phyloP scores from a whole-genome alignment of 2,329 filamentous ascomycete genomes.

The Hypoxylon sp. region DNA sequence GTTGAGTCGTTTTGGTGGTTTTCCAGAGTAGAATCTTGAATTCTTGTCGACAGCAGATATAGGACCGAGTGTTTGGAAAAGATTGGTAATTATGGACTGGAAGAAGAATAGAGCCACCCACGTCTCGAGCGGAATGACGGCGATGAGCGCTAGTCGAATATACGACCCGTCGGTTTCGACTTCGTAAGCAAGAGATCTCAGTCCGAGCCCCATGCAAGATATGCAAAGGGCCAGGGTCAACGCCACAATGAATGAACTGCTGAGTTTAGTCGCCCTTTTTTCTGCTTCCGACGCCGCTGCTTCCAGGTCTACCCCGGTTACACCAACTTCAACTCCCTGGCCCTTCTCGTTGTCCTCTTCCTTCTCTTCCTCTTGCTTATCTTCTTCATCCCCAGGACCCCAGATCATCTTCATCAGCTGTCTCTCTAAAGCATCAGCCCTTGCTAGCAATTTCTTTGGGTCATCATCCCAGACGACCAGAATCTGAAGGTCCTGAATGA shows the following conservation, averaged over 20 bases:
- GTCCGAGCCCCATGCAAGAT: slow-evolving; percentile 70
- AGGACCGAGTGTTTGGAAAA: slow-evolving; percentile 67
- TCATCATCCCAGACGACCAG: slow-evolving; percentile 77
- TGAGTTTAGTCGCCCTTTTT: slow-evolving; percentile 66
- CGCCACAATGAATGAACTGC: slow-evolving; percentile 68
- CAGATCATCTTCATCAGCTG: slow-evolving; percentile 73
- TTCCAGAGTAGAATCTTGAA: slow-evolving; percentile 63
- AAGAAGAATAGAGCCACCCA: slow-evolving; percentile 70
- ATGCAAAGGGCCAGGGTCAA: slow-evolving; percentile 68
- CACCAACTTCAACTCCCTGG: slow-evolving; percentile 55
- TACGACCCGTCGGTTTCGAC: slow-evolving; percentile 68
- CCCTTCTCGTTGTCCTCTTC: slow-evolving; percentile 56
- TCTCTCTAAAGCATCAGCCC: slow-evolving; percentile 67
- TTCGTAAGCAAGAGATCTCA: slow-evolving; percentile 69
- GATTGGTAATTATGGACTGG: slow-evolving; percentile 64
- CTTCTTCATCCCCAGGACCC: slow-evolving; percentile 60
- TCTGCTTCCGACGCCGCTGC: slow-evolving; percentile 58
- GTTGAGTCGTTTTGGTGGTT: slow-evolving; percentile 56
- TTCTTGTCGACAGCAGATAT: slow-evolving; percentile 63
- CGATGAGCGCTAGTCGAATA: slow-evolving; percentile 67
- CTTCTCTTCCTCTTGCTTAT: slow-evolving; percentile 60
- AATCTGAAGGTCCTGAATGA: slow-evolving; percentile 70
- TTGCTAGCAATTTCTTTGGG: slow-evolving; percentile 67
- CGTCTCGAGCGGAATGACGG: slow-evolving; percentile 67
- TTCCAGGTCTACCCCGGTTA: slow-evolving; percentile 61